Base-by-base conservation (phyloP, 805 yeast genomes). In the Pichia rugopelliculosa region DNA sequence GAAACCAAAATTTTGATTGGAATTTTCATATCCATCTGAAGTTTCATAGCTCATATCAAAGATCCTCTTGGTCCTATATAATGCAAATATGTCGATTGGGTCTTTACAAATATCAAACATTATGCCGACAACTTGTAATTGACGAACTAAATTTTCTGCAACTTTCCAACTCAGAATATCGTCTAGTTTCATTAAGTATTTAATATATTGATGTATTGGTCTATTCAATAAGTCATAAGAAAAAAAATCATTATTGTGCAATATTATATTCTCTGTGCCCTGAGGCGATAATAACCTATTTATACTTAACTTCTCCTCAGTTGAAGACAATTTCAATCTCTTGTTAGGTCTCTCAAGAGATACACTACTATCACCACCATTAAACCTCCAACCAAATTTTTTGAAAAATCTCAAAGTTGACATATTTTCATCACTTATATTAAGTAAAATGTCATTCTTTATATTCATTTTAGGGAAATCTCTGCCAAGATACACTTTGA, bases 111-210 rank as follows among this genome's bases (percentile, higher is more conserved):
- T 69, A 57, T 77, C 83, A 59, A 79, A 78, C 53, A 79, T 64
- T 15, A 79, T 75, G 2, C 84, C 83, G 39, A 78, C 79, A 47
- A 78, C 77, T 65, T 75, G 77, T 52, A 79, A 66, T 53, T 79
- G 82, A 45, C 75, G 65, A 41, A 78, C 76, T 7, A 79, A 70
- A 53, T 76, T 76, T 48, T 74, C 70, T 3, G 82, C 75, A 4
- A 79, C 80, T 54, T 62, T 68, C 84, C 84, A 79, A 23, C 59
- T 59, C 3, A 59, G 59, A 26, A 76, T 56, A 45, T 49, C 44
- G 21, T 69, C 59, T 44, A 77, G 55, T 20, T 70, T 53, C 77
- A 77, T 69, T 6, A 72, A 59, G 46, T 67, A 42, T 7, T 33
- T 21, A 12, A 41, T 20, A 20, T 45, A 37, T 21, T 43, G 27